Conservation (phyloP, 257 asterid species). For the Striga asiatica region DNA sequence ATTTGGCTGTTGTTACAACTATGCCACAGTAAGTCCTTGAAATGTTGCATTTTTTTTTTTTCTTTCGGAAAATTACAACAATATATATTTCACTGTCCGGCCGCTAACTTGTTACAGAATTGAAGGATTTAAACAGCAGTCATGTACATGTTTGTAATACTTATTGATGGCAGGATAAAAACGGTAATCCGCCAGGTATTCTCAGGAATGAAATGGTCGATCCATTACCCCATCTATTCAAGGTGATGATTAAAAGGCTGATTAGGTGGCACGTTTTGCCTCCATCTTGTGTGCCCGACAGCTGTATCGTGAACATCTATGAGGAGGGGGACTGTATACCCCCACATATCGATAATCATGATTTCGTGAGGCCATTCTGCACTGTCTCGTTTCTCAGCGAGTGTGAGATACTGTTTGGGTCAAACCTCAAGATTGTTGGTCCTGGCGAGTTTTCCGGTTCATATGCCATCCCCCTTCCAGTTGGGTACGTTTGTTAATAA, state of each 20-base stretch:
- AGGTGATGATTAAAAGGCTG: slow-evolving; percentile 63
- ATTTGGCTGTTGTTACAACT: slow-evolving; percentile 87
- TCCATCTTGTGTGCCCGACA: slow-evolving; percentile 67
- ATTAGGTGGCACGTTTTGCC: slow-evolving; percentile 71
- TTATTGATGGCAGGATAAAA: slow-evolving; percentile 39
- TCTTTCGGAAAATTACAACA: neutral
- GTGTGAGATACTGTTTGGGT: slow-evolving; percentile 66
- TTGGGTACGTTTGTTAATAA: slow-evolving; percentile 57
- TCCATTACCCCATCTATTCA: slow-evolving; percentile 60
- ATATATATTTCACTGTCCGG: neutral
- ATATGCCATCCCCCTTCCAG: slow-evolving; percentile 48
- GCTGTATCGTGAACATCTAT: slow-evolving; percentile 84
- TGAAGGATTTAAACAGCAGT: neutral
- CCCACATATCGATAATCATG: slow-evolving; percentile 84
- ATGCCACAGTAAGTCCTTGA: slow-evolving; percentile 41
- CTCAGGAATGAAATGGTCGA: slow-evolving; percentile 52
- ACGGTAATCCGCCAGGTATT: slow-evolving; percentile 85
- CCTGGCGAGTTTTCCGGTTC: slow-evolving; percentile 81
- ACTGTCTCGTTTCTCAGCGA: slow-evolving; percentile 74
- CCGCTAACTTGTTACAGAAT: neutral
- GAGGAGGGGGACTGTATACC: slow-evolving; percentile 92
- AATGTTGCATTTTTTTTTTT: too few relatives aligned
- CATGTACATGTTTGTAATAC: neutral
- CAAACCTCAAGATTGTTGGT: slow-evolving; percentile 42
- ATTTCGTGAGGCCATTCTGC: slow-evolving; percentile 77